A percentile compares a stretch with the other conserved stretches of the same genome.
Conservation (phyloP, 2,329 filamentous ascomycete genomes). For the Cytospora schulzeri region DNA sequence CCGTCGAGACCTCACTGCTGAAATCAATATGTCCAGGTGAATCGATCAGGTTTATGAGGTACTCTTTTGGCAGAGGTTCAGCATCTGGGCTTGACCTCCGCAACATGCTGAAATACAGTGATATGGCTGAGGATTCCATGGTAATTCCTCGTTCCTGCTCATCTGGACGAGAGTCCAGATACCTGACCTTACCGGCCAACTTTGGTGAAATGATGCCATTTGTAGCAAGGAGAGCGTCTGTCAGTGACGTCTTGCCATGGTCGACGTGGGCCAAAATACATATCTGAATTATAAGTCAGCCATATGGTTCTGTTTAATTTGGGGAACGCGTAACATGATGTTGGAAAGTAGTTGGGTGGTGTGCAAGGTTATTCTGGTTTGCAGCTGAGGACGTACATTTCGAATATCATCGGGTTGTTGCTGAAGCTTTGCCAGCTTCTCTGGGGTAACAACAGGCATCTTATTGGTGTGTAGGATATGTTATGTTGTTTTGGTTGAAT, state of each 20-base stretch:
- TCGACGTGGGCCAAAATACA: slow-evolving; percentile 97
- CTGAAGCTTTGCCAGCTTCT: slow-evolving; percentile 90
- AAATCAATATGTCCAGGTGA: slow-evolving; percentile 99
- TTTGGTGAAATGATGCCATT: slow-evolving; percentile 99
- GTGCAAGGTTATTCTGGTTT: background rate
- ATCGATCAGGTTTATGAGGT: slow-evolving; percentile 95
- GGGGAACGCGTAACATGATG: slow-evolving; percentile 26
- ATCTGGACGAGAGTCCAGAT: slow-evolving; percentile 93
- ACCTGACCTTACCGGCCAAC: slow-evolving; percentile 95
- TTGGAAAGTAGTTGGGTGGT: background rate
- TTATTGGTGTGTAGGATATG: slow-evolving; percentile 34
- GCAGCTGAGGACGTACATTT: slow-evolving; percentile 65
- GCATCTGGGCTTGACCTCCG: slow-evolving; percentile 71
- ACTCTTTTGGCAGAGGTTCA: slow-evolving; percentile 76
- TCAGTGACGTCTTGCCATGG: slow-evolving; percentile 97
- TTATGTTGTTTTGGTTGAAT: background rate
- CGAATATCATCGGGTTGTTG: slow-evolving; percentile 83
- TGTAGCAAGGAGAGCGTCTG: slow-evolving; percentile 92
- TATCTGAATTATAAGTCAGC: slow-evolving; percentile 56
- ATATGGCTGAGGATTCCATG: slow-evolving; percentile 99
- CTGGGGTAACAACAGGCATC: slow-evolving; percentile 91
- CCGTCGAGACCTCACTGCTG: slow-evolving; percentile 95
- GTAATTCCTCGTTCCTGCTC: slow-evolving; percentile 96
- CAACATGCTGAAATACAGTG: slow-evolving; percentile 90
- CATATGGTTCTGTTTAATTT: slow-evolving; percentile 14